Conservation (phyloP, 805 yeast species). For the Sugiyamaella lignohabitans region DNA sequence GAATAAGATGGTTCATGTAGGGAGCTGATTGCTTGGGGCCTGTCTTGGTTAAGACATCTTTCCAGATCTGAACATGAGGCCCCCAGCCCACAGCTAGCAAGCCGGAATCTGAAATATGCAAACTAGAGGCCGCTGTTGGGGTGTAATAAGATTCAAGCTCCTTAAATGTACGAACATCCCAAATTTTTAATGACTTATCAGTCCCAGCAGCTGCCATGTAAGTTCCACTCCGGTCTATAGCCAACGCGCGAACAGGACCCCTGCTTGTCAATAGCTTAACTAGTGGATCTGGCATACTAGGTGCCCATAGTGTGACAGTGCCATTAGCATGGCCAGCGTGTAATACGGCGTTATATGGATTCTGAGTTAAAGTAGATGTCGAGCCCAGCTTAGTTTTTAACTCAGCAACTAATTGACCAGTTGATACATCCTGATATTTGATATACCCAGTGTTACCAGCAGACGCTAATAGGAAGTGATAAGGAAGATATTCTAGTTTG, state of each 20-base stretch:
- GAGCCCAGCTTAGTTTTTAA: conserved; percentile 85
- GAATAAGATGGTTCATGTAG: conserved; percentile 82
- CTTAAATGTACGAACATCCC: conserved; percentile 86
- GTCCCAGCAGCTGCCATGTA: conserved; percentile 93
- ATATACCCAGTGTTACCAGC: conserved; percentile 87
- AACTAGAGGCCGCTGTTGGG: conserved; percentile 79
- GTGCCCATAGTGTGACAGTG: conserved; percentile 89
- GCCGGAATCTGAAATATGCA: conserved; percentile 82
- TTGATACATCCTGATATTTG: conserved; percentile 91
- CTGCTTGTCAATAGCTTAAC: conserved; percentile 74
- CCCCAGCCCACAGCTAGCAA: conserved; percentile 90
- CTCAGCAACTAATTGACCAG: conserved; percentile 82
- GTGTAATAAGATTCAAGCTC: conserved; percentile 57
- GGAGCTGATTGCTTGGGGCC: conserved; percentile 65
- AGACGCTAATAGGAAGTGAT: conserved; percentile 79
- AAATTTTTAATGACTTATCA: conserved; percentile 75
- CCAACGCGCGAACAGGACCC: conserved; percentile 82
- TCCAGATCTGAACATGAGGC: conserved; percentile 92
- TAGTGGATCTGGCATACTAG: conserved; percentile 76
- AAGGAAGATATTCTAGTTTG: conserved; percentile 79
- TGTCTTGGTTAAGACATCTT: conserved; percentile 52
- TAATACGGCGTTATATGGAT: conserved; percentile 93
- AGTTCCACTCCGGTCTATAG: conserved; percentile 84
- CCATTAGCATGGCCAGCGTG: conserved; percentile 94
- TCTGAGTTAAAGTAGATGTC: conserved; percentile 77